Base-by-base conservation (phyloP, 2,329 filamentous ascomycete species). In the Fusarium goolgardi region DNA sequence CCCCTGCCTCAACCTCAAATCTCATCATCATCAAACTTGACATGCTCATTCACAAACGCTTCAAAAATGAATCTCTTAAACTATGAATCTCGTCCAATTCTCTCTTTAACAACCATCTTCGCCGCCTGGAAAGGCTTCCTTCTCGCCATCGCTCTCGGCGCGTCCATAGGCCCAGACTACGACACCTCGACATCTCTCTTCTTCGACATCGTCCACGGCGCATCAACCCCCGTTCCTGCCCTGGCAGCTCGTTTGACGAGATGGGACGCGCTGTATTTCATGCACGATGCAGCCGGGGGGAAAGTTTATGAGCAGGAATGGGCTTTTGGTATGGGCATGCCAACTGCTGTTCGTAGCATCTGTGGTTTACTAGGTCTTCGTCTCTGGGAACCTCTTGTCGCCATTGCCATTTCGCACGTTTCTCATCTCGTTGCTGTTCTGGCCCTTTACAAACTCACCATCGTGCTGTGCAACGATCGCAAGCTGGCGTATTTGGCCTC, bases 191-290 rank as follows among this genome's bases (percentile, higher is more conserved):
- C 86, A 9, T 84, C 84, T 39, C 73, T 84, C 80, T 75, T 81
- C 67, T 78, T 83, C 67, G 71, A 76, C 55, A 68, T 69, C 56
- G 46, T 79, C 67, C 63, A 79, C 71, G 74, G 73, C 59, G 57
- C 73, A 56, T 72, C 76, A 51, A 58, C 81, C 15, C 74, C 79
- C 27, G 27, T 29, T 11, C 27, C 27, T 29, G 27, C 10, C 13
- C 71, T 91, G 4, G 77, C 83, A 21, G 78, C 84, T 34, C 87
- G 87, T 43, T 81, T 96, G 59, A 88, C 89, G 9, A 85, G 91
- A 76, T 96, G 93, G 93, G 93, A 96, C 77, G 91, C 90, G 32
- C 83, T 96, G 69, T 96, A 95, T 77, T 95, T 90, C 73, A 81
- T 90, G 60, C 84, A 88, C 68, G 77, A 83, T 44, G 86, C 91